Conservation (phyloP, 139 green algal genomes). For the Volvox reticuliferus region DNA sequence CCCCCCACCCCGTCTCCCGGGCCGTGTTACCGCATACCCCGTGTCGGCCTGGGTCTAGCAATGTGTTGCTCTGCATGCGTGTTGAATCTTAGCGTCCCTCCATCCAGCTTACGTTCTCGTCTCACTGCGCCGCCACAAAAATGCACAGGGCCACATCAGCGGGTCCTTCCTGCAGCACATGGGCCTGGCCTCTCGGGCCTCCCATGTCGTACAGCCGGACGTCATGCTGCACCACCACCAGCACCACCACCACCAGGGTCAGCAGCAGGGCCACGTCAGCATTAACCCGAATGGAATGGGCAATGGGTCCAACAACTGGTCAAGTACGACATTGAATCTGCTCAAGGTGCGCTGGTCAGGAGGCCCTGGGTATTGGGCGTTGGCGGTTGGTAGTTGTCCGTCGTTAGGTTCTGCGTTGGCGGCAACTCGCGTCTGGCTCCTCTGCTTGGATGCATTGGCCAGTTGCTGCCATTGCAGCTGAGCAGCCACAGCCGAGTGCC, state of each 20-base stretch:
- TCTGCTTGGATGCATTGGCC: too few species aligned
- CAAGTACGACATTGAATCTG: slow-evolving; percentile 48
- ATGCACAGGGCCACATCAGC: slow-evolving; percentile 28
- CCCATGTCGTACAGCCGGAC: background rate
- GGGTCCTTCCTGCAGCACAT: slow-evolving; percentile 37
- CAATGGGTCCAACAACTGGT: background rate
- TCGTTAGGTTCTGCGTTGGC: too few species aligned
- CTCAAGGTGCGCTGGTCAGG: slow-evolving; percentile 59
- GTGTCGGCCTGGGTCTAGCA: too few species aligned
- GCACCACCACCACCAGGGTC: background rate
- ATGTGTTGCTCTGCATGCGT: too few species aligned
- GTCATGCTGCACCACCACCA: slow-evolving; percentile 27
- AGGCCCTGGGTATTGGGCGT: too few species aligned
- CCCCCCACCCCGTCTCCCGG: too few species aligned
- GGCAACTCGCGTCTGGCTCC: too few species aligned
- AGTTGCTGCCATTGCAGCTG: too few species aligned
- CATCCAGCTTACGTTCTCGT: background rate
- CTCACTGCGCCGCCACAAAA: background rate
- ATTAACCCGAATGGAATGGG: slow-evolving; percentile 2
- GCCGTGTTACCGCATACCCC: too few species aligned
- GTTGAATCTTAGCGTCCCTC: too few species aligned
- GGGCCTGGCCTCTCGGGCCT: slow-evolving; percentile 5
- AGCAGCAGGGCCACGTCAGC: background rate
- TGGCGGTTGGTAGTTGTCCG: too few species aligned
- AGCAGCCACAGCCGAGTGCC: too few species aligned